A percentile compares a stretch with the other conserved stretches of the same genome.
Conservation (phyloP, 345 rosid genomes). For the Syzygium aromaticum region DNA sequence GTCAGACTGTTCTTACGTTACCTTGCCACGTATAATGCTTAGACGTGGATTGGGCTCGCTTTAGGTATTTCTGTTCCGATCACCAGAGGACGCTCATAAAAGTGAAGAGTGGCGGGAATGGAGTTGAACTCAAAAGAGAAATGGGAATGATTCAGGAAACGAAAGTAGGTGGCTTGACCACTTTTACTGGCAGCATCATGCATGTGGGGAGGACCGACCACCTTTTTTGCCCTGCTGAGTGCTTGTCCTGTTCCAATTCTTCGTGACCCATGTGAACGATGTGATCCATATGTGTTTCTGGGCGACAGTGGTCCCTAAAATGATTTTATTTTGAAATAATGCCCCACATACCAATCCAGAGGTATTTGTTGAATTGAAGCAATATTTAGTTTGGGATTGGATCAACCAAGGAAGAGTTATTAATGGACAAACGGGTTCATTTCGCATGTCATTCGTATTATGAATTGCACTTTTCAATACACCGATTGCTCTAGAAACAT, state of each 20-base stretch:
- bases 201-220: neutral
- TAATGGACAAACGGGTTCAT: neutral
- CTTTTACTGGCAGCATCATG: neutral
- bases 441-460: rapidly evolving
- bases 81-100: neutral
- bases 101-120: neutral
- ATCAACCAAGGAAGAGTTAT: neutral
- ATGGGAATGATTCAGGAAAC: neutral
- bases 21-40: neutral
- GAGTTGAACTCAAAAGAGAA: neutral
- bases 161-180: neutral
- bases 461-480: neutral
- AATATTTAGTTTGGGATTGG: neutral
- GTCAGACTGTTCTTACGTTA: neutral
- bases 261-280: neutral
- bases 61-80: neutral
- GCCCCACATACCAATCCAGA: neutral
- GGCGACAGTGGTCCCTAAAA: neutral
- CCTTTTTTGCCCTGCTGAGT: neutral
- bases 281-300: neutral
- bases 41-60: neutral
- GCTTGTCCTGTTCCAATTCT: neutral
- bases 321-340: neutral
- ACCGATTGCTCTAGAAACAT: neutral
- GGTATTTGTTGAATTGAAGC: neutral